phyloP scores from a whole-genome alignment of 169 alveolate genomes.

The Theileria luwenshuni region DNA sequence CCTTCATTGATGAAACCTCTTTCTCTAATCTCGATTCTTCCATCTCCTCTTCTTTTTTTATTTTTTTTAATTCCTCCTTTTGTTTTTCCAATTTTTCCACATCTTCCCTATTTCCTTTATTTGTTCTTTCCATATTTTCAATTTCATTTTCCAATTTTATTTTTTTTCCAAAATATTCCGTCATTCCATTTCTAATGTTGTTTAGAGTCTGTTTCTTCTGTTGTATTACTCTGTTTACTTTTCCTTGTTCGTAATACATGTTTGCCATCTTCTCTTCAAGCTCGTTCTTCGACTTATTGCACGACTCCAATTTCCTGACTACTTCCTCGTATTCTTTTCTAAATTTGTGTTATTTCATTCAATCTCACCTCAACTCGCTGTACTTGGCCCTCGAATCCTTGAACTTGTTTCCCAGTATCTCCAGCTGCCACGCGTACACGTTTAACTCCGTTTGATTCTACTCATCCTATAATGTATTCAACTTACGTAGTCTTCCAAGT shows the following conservation, averaged over 20 bases:
- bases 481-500: conserved; percentile 30
- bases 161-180: conserved; percentile 25
- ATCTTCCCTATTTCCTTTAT: conserved; percentile 17
- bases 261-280: conserved; percentile 30
- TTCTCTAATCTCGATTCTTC: conserved; percentile 10
- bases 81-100: conserved; percentile 10
- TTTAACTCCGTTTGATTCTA: conserved; percentile 37
- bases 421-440: conserved; percentile 41
- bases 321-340: conserved; percentile 44
- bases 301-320: conserved; percentile 30
- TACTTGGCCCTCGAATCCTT: conserved; percentile 4
- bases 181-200: conserved; percentile 35
- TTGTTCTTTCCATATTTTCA: neutral
- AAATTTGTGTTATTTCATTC: conserved; percentile 4
- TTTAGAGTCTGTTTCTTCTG: conserved; percentile 25
- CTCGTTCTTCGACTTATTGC: conserved; percentile 27
- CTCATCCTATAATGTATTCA: neutral
- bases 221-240: conserved; percentile 30
- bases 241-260: conserved; percentile 62
- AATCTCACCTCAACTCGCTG: conserved; percentile 1
- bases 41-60: conserved; percentile 1
- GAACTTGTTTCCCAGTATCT: conserved; percentile 21
- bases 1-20: conserved; percentile 9
- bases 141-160: conserved; percentile 26
- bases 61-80: conserved; percentile 27